Base-by-base conservation (phyloP, 345 rosid species). In the Brassica incana region DNA sequence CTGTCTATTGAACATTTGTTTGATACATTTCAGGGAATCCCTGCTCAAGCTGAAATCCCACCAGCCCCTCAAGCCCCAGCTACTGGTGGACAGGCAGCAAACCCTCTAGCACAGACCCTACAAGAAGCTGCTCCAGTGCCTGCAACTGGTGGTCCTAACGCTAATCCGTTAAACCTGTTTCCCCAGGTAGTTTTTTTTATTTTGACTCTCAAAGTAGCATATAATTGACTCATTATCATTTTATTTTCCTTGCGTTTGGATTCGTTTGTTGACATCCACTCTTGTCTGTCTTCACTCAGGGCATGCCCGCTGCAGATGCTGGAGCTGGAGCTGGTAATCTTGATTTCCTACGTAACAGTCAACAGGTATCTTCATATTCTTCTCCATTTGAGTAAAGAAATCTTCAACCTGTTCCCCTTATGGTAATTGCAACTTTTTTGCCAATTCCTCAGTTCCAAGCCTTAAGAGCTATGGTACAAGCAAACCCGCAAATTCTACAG, bases 261-360 rank as follows among this genome's bases (percentile, higher is more conserved):
- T 71, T 40, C 18, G 35, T 58, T 71, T 33, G 14, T 20, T 71
- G 74, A 71, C 58, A 65, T 76, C 8, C 10, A 72, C 35, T 64
- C 45, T 36, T 58, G 23, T 67, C 48, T 81, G 14, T 61, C 59
- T 64, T 54, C 65, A 52, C n/a, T 35, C 88, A 95, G 99, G 99
- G 99, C 77, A 88, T 95, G 90, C 95, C 99, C 0, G 86, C 78
- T 69, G 77, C 89, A 83, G 97, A 94, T 58, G 76, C 94, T 67
- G 84, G 83, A 73, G 92, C 88, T 60, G 92, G 93, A 67, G 94
- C 92, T 9, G 96, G 94, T 61, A 88, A 84, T 81, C 96, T 95
- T 68, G 99, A 95, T 78, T 93, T 95, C 72, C 88, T 91, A 29
- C 90, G 96, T 33, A 95, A 91, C 85, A 95, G 99, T 69, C 99